Conservation (phyloP, 768 basidiomycete genomes). For the Trichaptum fuscoviolaceum region DNA sequence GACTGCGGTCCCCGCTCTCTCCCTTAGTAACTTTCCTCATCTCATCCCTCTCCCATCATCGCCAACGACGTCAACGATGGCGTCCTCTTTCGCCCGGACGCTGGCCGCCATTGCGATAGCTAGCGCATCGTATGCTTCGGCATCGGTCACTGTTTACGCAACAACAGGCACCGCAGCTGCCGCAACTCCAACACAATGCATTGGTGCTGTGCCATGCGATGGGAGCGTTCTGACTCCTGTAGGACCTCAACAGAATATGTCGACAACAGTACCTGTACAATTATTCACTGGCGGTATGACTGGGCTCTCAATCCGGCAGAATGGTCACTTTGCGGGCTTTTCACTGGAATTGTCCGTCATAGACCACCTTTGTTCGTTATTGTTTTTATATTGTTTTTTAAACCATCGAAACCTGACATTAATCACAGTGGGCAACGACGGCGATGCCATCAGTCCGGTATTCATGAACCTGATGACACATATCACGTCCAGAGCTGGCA, state of each 20-base stretch:
- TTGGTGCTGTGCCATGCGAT: constrained; percentile 47
- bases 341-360: constrained; percentile 73
- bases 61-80: constrained; percentile 1
- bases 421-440: constrained; percentile 19
- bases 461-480: constrained; percentile 81
- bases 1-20: not conserved
- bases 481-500: constrained; percentile 57
- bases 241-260: constrained; percentile 31
- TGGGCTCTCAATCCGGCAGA: constrained; percentile 36
- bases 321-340: constrained; percentile 67
- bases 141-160: constrained; percentile 4
- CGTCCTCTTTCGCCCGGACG: constrained; percentile 9
- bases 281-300: constrained; percentile 16
- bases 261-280: constrained; percentile 28
- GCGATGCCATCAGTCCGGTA: constrained; percentile 35
- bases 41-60: not conserved
- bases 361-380: constrained; percentile 53
- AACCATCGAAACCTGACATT: constrained; percentile 2
- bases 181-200: constrained; percentile 31
- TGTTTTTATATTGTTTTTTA: constrained; percentile 1
- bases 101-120: constrained; percentile 15
- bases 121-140: not conserved
- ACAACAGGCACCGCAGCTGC: constrained; percentile 28
- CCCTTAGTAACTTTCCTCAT: not conserved
- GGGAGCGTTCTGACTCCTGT: constrained; percentile 45